A percentile compares a stretch with the other conserved stretches of the same genome.
Evolutionary conservation across 2,329 filamentous ascomycete genomes (phyloP).

Genomic region (Fusarium virguliforme): DNA sequence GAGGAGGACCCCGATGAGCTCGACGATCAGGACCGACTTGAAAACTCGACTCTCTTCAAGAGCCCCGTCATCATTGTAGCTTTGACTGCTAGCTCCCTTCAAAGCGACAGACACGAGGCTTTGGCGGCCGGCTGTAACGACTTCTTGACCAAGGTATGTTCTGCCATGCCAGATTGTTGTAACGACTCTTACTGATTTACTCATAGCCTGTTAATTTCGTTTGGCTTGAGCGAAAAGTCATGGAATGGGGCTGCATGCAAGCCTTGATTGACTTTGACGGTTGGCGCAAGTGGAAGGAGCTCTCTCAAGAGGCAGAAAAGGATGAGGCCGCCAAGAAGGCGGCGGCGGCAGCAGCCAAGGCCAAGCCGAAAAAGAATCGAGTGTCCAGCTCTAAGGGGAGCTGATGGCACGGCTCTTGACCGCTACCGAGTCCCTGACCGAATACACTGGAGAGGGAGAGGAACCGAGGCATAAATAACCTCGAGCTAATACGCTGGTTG

Average conservation of each 20-base stretch:
- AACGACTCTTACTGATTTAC: slow-evolving; percentile 29
- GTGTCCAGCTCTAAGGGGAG: slow-evolving; percentile 54
- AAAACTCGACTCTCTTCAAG: slow-evolving; percentile 84
- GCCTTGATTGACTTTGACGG: slow-evolving; percentile 98
- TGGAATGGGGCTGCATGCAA: slow-evolving; percentile 99
- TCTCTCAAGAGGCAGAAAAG: slow-evolving; percentile 66
- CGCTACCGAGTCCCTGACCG: neutral
- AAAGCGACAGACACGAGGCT: slow-evolving; percentile 95
- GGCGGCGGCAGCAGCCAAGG: slow-evolving; percentile 53
- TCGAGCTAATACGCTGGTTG: slow-evolving; percentile 21
- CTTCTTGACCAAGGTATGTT: slow-evolving; percentile 91
- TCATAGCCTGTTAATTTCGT: slow-evolving; percentile 93
- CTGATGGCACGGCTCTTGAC: slow-evolving; percentile 22
- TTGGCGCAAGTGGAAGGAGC: slow-evolving; percentile 98
- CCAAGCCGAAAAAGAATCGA: slow-evolving; percentile 64
- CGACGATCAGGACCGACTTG: slow-evolving; percentile 78
- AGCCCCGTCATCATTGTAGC: slow-evolving; percentile 98
- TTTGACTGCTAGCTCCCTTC: slow-evolving; percentile 92
- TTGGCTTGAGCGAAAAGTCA: slow-evolving; percentile 97
- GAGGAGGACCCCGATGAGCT: slow-evolving; percentile 64
- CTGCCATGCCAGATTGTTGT: neutral
- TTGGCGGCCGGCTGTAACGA: slow-evolving; percentile 97
- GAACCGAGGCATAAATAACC: slow-evolving; percentile 1
- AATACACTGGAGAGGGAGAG: neutral
- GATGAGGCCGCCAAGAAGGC: slow-evolving; percentile 62